Conservation (phyloP, 352 stramenopile genomes). For the Globisporangium irregulare region DNA sequence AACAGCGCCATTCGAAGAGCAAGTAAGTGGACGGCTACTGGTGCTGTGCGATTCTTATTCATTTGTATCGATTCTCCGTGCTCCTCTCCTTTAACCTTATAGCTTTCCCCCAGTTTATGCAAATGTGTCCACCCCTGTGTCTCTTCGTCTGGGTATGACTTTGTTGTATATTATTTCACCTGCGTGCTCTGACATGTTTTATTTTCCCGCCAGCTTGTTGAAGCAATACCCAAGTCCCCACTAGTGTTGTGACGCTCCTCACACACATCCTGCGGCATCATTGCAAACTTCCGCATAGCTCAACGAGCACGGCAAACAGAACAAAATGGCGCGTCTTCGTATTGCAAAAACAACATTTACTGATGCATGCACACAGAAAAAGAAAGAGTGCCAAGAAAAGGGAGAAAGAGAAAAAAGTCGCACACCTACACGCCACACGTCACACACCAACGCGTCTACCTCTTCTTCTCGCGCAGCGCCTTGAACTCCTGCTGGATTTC, state of each 20-base stretch:
- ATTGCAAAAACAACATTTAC: neutral
- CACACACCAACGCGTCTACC: neutral
- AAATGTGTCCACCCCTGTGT: neutral
- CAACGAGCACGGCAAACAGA: neutral
- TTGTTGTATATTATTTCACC: neutral
- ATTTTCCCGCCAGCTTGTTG: neutral
- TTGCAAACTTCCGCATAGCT: neutral
- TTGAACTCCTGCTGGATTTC: slow-evolving; percentile 50
- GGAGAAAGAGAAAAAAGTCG: neutral
- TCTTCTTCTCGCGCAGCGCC: slow-evolving; percentile 13
- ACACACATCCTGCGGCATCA: neutral
- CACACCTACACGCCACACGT: too few relatives aligned
- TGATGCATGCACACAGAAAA: too few relatives aligned
- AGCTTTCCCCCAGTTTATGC: neutral
- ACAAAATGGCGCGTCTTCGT: neutral
- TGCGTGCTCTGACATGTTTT: neutral
- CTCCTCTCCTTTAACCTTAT: neutral
- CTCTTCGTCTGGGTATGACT: neutral
- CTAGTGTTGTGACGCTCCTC: neutral
- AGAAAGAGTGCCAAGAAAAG: neutral
- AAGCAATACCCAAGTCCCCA: neutral
- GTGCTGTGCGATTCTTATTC: neutral
- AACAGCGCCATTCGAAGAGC: neutral
- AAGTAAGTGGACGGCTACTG: neutral
- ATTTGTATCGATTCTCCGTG: neutral